Evolutionary conservation across 139 green algal species (phyloP), one percentile per base, ranked within the genome.

Genomic region (Edaphochlamys debaryana): DNA sequence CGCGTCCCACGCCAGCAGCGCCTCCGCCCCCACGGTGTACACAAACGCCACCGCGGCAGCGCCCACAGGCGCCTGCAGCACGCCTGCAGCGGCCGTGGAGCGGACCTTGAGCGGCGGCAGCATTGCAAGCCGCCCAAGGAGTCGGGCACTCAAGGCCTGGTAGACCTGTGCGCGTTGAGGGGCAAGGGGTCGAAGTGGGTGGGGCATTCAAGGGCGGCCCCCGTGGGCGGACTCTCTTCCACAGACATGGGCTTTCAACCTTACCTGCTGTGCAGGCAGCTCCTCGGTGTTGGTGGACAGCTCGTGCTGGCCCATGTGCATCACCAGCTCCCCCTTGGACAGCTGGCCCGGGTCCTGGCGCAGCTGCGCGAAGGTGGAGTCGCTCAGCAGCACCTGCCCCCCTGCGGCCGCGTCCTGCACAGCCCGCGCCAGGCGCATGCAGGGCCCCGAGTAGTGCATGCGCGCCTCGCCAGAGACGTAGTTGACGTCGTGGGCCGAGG

Each of bases 1-100:
- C 19, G 67, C 50, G 67, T 85, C 67, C 79, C 79, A 85, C 19
- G 79, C 48, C 66, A 85, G 41, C 36, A 85, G 79, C 32, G n/a
- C 50, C 20, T 69, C 60, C 6, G 50, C 67, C 23, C 79, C 79
- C 67, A 85, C 79, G 5, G 50, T 23, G 67, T 76, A 38, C 6
- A 73, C 22, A 48, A 84, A 84, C 20, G 58, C 64, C 32, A 84
- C 64, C 0, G 63, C 58, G 11, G 58, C 64, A 32, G 30, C 23
- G 45, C 77, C 77, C 45, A 74, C 77, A 6, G 77, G 77, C 4
- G 77, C 77, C 15, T n/a, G 17, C 64, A 84, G 66, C 45, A 74
- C 77, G 23, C 77, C 77, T 32, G 29, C 20, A 3, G 63, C 63
- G 9, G 63, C 41, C 38, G 77, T 52, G 48, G 40, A 80, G 56